Evolutionary conservation across 495 filamentous ascomycete species (phyloP).

Genomic region (Pyronema omphalodes): DNA sequence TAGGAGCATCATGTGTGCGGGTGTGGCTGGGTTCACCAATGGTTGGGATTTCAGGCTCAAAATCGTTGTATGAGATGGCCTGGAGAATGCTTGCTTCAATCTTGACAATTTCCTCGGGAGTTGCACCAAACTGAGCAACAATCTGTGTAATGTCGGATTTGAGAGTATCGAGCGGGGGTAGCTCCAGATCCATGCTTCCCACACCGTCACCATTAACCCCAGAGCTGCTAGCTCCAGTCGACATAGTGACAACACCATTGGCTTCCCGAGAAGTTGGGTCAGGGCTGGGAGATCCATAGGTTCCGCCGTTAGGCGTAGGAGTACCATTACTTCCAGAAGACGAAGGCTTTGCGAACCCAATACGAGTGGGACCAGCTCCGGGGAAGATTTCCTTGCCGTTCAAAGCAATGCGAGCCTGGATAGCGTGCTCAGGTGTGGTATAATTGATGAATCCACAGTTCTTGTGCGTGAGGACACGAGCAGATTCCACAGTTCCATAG

Average conservation of each 20-base stretch:
- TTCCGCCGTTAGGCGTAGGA: constrained; percentile 59
- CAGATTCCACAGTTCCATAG: constrained; percentile 80
- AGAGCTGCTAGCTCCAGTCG: constrained; percentile 14
- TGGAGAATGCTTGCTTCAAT: constrained; percentile 56
- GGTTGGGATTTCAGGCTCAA: constrained; percentile 69
- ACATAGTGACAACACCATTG: constrained; percentile 21
- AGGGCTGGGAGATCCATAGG: constrained; percentile 84
- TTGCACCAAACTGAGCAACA: constrained; percentile 74
- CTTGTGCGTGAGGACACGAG: constrained; percentile 90
- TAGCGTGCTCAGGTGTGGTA: constrained; percentile 71
- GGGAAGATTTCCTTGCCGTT: constrained; percentile 98
- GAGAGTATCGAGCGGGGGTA: constrained; percentile 56
- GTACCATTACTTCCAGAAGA: constrained; percentile 59
- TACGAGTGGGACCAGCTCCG: constrained; percentile 80
- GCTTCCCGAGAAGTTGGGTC: constrained; percentile 45
- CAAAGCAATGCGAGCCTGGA: constrained; percentile 64
- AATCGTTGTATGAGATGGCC: constrained; percentile 55
- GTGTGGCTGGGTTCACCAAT: constrained; percentile 78
- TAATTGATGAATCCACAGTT: constrained; percentile 99
- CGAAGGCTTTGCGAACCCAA: constrained; percentile 93
- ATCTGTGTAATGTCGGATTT: constrained; percentile 68
- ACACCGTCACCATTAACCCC: constrained; percentile 27
- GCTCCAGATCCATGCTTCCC: constrained; percentile 36
- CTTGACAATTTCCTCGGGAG: constrained; percentile 53
- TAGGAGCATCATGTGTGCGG: constrained; percentile 82